Evolutionary conservation across 805 yeast genomes (phyloP), one percentile per base, ranked within the genome.

Genomic region (Monosporozyma servazzii): DNA sequence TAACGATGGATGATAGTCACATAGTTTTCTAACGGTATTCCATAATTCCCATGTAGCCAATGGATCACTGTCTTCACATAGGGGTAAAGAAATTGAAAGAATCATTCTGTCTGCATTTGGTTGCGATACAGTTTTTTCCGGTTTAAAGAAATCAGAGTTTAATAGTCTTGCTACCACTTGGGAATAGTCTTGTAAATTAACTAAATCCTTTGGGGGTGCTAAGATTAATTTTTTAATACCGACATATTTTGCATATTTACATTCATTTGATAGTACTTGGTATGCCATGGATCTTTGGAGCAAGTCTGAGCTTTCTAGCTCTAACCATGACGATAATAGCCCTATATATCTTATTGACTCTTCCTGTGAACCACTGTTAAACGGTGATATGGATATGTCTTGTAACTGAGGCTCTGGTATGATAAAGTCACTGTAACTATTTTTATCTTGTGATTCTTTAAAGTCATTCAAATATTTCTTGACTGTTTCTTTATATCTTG

Each of bases 11-110:
- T 81, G 73, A 58, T 82, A 80, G 51, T 75, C 74, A 57, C 84
- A 79, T 37, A 76, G 67, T 5, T 74, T 70, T 23, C 88, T 68
- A 2, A 84, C 76, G 0, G 84, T 73, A 56, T 83, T 80, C 90
- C 90, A 84, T 57, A 81, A 74, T 50, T 82, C 86, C 90, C 90
- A 84, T 2, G 85, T 80, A 2, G 83, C 79, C 31, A 83, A 64
- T 8, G 73, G 67, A 58, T 77, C 81, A 17, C 71, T 56, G 47
- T 77, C 81, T 52, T 78, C 81, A 53, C 73, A 76, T 15, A 77
- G 67, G 7, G 80, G 76, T 58, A 74, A 50, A 31, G 84, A 75
- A 2, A 75, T 72, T 1, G 82, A 75, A 9, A 74, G 68, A 49
- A 66, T 67, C 62, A 64, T 66, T 21, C 33, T 25, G 36, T 45